phyloP scores from a whole-genome alignment of 2,329 filamentous ascomycete genomes.

The Pezicula carpinea region DNA sequence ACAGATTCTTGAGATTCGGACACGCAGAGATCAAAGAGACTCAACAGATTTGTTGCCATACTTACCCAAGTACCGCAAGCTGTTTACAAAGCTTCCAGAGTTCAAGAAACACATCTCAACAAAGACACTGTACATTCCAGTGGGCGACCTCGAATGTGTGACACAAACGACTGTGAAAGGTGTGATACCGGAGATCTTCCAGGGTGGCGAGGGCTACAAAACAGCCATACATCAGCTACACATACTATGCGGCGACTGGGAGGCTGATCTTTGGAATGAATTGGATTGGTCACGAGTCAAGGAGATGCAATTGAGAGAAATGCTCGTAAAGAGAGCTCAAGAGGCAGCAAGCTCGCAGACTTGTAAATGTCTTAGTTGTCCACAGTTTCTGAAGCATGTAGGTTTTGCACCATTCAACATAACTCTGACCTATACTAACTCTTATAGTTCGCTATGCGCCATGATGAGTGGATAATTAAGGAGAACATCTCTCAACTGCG shows the following conservation, averaged over 20 bases:
- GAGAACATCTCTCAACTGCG: slow-evolving; percentile 87
- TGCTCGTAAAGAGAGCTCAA: slow-evolving; percentile 66
- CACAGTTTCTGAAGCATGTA: slow-evolving; percentile 82
- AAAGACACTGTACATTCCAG: slow-evolving; percentile 63
- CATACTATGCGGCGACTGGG: slow-evolving; percentile 70
- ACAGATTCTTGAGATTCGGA: slow-evolving; percentile 73
- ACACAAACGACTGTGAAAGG: slow-evolving; percentile 62
- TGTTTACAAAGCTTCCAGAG: slow-evolving; percentile 64
- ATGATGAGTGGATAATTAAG: slow-evolving; percentile 94
- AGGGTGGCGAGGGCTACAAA: slow-evolving; percentile 42
- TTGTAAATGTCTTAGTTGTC: slow-evolving; percentile 64
- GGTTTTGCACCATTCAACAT: slow-evolving; percentile 30
- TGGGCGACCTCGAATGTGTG: slow-evolving; percentile 79
- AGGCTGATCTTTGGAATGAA: slow-evolving; percentile 73
- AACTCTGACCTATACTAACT: slow-evolving; percentile 5
- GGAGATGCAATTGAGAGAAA: slow-evolving; percentile 74
- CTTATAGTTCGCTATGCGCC: slow-evolving; percentile 81
- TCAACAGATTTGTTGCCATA: slow-evolving; percentile 86
- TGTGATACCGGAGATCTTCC: slow-evolving; percentile 55
- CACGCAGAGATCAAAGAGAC: slow-evolving; percentile 63
- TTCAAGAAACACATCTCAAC: slow-evolving; percentile 62
- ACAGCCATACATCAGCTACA: slow-evolving; percentile 64
- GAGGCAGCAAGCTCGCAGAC: slow-evolving; percentile 59
- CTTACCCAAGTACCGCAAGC: slow-evolving; percentile 62
- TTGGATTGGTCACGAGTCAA: slow-evolving; percentile 77